Conservation (phyloP, 176 grass and related monocot genomes). For the Areca catechu region DNA sequence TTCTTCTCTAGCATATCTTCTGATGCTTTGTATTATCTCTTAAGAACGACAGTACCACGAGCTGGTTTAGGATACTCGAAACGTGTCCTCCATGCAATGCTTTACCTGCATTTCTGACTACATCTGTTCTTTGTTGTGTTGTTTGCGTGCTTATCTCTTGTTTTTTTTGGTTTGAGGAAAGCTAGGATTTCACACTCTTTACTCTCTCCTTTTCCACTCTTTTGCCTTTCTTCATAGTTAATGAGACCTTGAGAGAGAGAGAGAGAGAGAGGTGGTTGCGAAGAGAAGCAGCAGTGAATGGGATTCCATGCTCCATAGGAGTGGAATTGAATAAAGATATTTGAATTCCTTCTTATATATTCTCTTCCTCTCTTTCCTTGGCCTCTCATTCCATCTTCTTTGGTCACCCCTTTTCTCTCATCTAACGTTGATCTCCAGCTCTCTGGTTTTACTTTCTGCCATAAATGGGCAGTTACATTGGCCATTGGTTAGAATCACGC, state of each 20-base stretch:
- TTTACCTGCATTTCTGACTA: not conserved
- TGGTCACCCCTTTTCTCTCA: not conserved
- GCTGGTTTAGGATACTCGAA: not conserved
- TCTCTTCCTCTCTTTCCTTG: too few species aligned
- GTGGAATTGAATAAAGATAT: too few species aligned
- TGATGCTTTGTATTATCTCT: not conserved
- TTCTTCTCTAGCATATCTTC: conserved; percentile 2
- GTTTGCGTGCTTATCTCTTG: not conserved
- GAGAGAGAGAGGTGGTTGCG: too few species aligned
- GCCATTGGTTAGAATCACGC: not conserved
- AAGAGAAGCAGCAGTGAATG: too few species aligned
- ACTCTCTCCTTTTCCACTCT: too few species aligned
- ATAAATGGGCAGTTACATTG: conserved; percentile 8
- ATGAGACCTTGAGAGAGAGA: too few species aligned
- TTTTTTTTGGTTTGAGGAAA: too few species aligned
- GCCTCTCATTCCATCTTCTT: too few species aligned
- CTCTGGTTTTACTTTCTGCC: conserved; percentile 6
- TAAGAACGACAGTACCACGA: not conserved
- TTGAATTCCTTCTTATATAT: too few species aligned
- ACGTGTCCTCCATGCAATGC: conserved; percentile 8
- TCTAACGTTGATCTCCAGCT: conserved; percentile 3
- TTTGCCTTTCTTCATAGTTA: too few species aligned
- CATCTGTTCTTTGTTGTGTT: not conserved
- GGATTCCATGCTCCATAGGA: too few species aligned
- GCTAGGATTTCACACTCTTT: too few species aligned